phyloP scores from a whole-genome alignment of 1,284 basidiomycete genomes.

The Taiwanofungus camphoratus region DNA sequence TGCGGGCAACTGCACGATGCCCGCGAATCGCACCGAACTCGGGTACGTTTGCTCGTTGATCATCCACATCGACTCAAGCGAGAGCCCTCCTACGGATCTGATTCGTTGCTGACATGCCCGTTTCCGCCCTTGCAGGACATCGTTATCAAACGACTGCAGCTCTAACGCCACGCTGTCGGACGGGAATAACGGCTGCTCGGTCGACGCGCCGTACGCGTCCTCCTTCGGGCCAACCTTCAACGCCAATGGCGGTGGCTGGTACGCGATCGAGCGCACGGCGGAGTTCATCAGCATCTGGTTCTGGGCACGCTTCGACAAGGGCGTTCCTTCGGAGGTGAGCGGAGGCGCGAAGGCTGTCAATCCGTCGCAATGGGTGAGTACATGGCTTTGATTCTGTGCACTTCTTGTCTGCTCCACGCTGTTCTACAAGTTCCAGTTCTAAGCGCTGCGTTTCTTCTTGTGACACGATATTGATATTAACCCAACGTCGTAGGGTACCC shows the following conservation, averaged over 20 bases:
- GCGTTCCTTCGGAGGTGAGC: constrained; percentile 41
- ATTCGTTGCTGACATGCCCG: not conserved
- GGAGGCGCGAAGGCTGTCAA: constrained; percentile 36
- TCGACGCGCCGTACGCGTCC: constrained; percentile 35
- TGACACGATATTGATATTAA: not conserved
- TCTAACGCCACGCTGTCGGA: constrained; percentile 32
- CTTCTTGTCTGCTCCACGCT: not conserved
- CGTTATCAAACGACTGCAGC: constrained; percentile 17
- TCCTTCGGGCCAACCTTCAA: constrained; percentile 64
- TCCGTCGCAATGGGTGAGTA: constrained; percentile 42
- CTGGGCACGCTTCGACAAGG: constrained; percentile 40
- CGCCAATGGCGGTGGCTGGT: constrained; percentile 56
- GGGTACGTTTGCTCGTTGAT: constrained; percentile 16
- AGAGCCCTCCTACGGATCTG: too few species aligned
- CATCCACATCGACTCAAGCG: too few species aligned
- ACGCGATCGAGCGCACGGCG: constrained; percentile 45
- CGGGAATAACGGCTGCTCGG: constrained; percentile 63
- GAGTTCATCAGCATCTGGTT: constrained; percentile 54
- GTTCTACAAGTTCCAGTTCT: too few species aligned
- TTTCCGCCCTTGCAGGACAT: constrained; percentile 8
- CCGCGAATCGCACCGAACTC: constrained; percentile 13
- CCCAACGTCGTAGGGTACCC: constrained; percentile 35
- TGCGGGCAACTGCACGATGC: constrained; percentile 37
- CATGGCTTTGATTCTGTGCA: constrained; percentile 1
- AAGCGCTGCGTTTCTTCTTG: too few species aligned